A percentile compares a stretch with the other conserved stretches of the same genome.
Conservation (phyloP, 257 asterid species). For the Osmanthus fragrans region DNA sequence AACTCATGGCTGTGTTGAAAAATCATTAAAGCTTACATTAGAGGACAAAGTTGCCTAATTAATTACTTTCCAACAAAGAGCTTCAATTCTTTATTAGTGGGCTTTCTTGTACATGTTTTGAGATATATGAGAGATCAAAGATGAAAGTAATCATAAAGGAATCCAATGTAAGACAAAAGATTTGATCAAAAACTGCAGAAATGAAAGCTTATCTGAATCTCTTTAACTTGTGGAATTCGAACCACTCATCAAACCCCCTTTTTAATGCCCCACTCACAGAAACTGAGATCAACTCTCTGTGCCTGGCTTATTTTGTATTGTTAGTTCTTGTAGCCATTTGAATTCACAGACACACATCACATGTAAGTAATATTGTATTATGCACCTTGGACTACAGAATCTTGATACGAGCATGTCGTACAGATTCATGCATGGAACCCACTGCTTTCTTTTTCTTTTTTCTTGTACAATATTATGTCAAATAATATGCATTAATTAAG, state of each 20-base stretch:
- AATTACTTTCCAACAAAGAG: neutral
- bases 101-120: neutral
- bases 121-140: neutral
- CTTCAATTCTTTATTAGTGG: neutral
- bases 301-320: neutral
- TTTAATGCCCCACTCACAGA: neutral
- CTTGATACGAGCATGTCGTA: too few species aligned
- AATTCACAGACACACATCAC: neutral
- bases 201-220: slow-evolving; percentile 18
- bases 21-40: neutral
- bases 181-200: neutral
- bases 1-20: neutral
- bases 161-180: slow-evolving; percentile 18
- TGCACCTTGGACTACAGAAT: neutral
- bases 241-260: neutral
- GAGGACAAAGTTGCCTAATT: neutral
- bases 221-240: neutral
- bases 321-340: neutral
- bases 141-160: slow-evolving; percentile 3
- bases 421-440: too few species aligned
- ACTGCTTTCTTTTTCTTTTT: too few species aligned
- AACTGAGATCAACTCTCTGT: neutral
- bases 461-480: too few species aligned
- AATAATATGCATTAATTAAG: too few species aligned
- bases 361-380: neutral